phyloP scores from a whole-genome alignment of 192 early-diverging fungal genomes.

The Chytriomyces sp. region DNA sequence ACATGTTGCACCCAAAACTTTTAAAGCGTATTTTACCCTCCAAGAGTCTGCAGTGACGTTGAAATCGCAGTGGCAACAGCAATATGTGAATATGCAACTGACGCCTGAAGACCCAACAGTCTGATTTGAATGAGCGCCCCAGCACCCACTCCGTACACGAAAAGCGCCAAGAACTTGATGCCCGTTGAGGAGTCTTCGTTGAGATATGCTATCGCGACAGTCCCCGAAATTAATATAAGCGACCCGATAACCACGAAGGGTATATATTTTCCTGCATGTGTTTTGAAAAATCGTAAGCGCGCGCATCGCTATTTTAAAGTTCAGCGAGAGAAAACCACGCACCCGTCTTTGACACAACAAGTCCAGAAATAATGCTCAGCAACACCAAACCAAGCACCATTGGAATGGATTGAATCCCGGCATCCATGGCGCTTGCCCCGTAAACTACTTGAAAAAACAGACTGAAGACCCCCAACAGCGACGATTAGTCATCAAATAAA shows the following conservation, averaged over 20 bases:
- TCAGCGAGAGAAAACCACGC: not conserved
- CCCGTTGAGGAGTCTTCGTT: constrained; percentile 53
- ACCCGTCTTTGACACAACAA: constrained; percentile 22
- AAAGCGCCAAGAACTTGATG: constrained; percentile 63
- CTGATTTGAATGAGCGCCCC: constrained; percentile 77
- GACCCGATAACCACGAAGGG: constrained; percentile 68
- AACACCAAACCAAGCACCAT: constrained; percentile 79
- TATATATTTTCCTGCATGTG: constrained; percentile 48
- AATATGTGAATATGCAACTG: constrained; percentile 66
- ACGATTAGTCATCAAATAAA: constrained; percentile 43
- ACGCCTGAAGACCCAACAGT: constrained; percentile 74
- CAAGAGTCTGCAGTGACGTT: constrained; percentile 69
- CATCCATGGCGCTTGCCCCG: constrained; percentile 71
- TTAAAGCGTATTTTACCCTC: constrained; percentile 57
- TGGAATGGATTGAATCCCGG: constrained; percentile 77
- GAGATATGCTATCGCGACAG: constrained; percentile 59
- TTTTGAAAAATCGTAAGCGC: not conserved
- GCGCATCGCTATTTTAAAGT: not conserved
- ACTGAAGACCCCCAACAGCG: not conserved
- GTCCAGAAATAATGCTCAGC: not conserved
- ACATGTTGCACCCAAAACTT: too few species aligned
- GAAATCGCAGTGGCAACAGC: constrained; percentile 74
- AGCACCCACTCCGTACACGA: constrained; percentile 76
- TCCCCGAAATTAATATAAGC: constrained; percentile 63
- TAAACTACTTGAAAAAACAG: constrained; percentile 64